Conservation (phyloP, 2,329 filamentous ascomycete species). For the Anthostomella pinea region DNA sequence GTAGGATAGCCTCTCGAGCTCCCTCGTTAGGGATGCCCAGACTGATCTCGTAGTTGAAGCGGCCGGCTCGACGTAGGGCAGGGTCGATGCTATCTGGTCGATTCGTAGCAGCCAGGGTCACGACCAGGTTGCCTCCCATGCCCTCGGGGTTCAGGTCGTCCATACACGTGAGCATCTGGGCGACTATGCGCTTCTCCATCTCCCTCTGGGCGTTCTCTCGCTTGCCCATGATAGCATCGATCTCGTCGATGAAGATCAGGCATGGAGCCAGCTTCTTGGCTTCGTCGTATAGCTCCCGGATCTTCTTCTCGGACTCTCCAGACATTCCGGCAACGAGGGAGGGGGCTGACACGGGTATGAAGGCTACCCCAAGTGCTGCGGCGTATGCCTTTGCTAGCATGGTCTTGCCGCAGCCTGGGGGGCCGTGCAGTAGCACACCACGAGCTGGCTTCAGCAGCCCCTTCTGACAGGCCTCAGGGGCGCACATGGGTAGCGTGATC, state of each 20-base stretch:
- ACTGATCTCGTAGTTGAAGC: constrained; percentile 82
- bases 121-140: constrained; percentile 70
- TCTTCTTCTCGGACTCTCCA: constrained; percentile 83
- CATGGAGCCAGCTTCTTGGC: constrained; percentile 84
- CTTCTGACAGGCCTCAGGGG: constrained; percentile 62
- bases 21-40: constrained; percentile 81
- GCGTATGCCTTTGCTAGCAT: constrained; percentile 79
- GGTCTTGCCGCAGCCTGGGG: constrained; percentile 84
- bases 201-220: constrained; percentile 79
- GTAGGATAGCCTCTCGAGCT: constrained; percentile 75
- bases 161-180: constrained; percentile 83
- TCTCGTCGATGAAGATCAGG: constrained; percentile 86
- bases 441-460: constrained; percentile 68
- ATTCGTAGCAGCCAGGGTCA: constrained; percentile 90
- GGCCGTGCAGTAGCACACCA: constrained; percentile 76
- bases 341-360: constrained; percentile 78
- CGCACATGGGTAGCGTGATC: constrained; percentile 69
- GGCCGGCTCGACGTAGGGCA: constrained; percentile 67
- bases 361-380: constrained; percentile 70
- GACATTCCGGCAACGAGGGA: constrained; percentile 84
- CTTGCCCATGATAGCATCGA: constrained; percentile 88
- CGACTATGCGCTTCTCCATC: constrained; percentile 84
- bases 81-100: constrained; percentile 83
- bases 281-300: constrained; percentile 82
- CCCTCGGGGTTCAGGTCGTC: constrained; percentile 72